phyloP scores from a whole-genome alignment of 306 rosid genomes.

The Mucuna pruriens region DNA sequence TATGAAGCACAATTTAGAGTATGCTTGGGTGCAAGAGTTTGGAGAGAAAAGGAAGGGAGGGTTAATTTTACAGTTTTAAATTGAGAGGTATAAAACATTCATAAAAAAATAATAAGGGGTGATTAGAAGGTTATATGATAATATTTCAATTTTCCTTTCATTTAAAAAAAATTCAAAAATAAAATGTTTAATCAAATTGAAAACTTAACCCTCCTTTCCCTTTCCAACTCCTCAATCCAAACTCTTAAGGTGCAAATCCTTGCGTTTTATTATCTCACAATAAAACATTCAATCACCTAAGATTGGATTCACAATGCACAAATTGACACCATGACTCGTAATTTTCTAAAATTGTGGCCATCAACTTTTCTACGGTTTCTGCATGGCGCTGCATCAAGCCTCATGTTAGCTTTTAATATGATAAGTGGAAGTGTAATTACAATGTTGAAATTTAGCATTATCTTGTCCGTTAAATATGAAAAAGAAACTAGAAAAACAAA shows the following conservation, averaged over 20 bases:
- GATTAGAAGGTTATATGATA: background rate
- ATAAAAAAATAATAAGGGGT: background rate
- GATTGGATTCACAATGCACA: constrained; percentile 63
- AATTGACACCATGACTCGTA: constrained; percentile 90
- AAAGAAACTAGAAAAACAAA: constrained; percentile 12
- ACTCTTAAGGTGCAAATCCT: constrained; percentile 16
- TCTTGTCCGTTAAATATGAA: background rate
- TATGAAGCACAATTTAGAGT: constrained; percentile 26
- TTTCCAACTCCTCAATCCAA: background rate
- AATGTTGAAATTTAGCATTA: constrained; percentile 6
- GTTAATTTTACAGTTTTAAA: background rate
- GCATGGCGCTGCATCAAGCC: constrained; percentile 69
- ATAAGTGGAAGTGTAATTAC: constrained; percentile 19
- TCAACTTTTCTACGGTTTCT: constrained; percentile 57
- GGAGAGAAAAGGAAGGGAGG: background rate
- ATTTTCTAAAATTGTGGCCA: constrained; percentile 70
- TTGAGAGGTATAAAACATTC: background rate
- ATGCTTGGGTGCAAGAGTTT: background rate
- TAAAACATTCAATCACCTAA: constrained; percentile 58
- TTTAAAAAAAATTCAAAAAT: background rate
- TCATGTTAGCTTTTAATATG: constrained; percentile 40
- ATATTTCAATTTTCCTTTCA: background rate
- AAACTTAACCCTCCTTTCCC: background rate
- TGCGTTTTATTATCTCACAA: constrained; percentile 28
- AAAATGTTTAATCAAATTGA: background rate